Conservation (phyloP, 306 rosid species). For the Cicer yamashitae region DNA sequence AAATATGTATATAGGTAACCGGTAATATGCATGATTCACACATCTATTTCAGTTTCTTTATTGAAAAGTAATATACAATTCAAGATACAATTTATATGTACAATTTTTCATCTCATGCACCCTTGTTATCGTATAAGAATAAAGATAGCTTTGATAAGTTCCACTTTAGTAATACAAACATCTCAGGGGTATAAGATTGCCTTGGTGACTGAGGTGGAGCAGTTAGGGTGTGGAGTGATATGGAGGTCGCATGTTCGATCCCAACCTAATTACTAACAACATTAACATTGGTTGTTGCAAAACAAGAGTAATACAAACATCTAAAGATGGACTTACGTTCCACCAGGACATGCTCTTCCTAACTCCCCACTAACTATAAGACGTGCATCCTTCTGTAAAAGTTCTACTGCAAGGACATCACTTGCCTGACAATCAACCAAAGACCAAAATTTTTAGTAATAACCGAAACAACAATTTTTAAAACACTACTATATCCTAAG, state of each 20-base stretch:
- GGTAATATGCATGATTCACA: slow-evolving; percentile 8
- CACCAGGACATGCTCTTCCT: slow-evolving; percentile 91
- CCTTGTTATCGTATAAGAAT: slow-evolving; percentile 1
- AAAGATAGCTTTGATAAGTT: slow-evolving; percentile 18
- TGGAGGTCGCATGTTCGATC: too few relatives aligned
- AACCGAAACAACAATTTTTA: background rate
- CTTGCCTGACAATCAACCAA: slow-evolving; percentile 70
- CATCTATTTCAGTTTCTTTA: slow-evolving; percentile 2
- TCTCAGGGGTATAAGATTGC: background rate
- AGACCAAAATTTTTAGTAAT: slow-evolving; percentile 16
- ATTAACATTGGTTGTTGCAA: too few relatives aligned
- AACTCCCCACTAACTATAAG: slow-evolving; percentile 77
- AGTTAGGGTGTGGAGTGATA: too few relatives aligned
- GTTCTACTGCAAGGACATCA: slow-evolving; percentile 96
- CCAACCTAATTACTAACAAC: too few relatives aligned
- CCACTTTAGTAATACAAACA: background rate
- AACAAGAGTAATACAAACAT: background rate
- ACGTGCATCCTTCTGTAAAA: slow-evolving; percentile 92
- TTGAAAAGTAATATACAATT: slow-evolving; percentile 9
- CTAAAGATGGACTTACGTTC: slow-evolving; percentile 65
- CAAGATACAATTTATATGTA: background rate
- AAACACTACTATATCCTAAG: background rate
- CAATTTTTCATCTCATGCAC: slow-evolving; percentile 15
- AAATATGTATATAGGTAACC: background rate
- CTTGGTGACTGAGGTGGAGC: too few relatives aligned